Base-by-base conservation (phyloP, 106 monocot genomes). In the Dendrobium chrysotoxum region DNA sequence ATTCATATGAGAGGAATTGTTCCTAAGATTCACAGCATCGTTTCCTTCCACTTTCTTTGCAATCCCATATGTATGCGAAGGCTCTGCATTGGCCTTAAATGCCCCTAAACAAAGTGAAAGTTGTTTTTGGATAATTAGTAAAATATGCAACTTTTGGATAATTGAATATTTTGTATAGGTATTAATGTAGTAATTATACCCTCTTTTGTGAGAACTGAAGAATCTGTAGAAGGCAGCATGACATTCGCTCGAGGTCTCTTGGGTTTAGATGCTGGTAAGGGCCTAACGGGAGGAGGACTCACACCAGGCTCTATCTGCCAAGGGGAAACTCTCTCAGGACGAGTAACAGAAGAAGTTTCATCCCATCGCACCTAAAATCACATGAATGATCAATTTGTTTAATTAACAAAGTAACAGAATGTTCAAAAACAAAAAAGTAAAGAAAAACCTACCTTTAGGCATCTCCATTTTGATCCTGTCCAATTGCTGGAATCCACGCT, bases 251-350 rank as follows among this genome's bases (percentile, higher is more conserved):
- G 79, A 35, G 86, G 85, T 67, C 85, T 88, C 77, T 86, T 91
- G 21, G 81, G 77, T 46, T 83, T 81, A 28, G 85, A 58, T n/a
- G 86, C 28, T 35, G 86, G 88, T 17, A 84, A 80, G 18, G 83
- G 72, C 40, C 86, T 84, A 11, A 82, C 4, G 0, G 90, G 82
- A 31, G 86, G 84, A 73, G 81, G 13, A 50, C 68, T n/a, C 50
- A 38, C 46, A 65, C 84, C 86, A 73, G 88, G 88, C 77, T 88
- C 88, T 66, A 91, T 82, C 75, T 91, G 86, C 90, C 90, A 91
- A 40, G 90, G 90, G 55, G 88, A 91, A 28, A 91, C 90, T 75
- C 84, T 88, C 38, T 91, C 90, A 9, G 90, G 90, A 39, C 88
- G 88, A 75, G 85, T 65, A 42, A 91, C 79, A 39, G 88, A 84